phyloP scores from a whole-genome alignment of 169 alveolate genomes.

The Ichthyophthirius multifiliis region DNA sequence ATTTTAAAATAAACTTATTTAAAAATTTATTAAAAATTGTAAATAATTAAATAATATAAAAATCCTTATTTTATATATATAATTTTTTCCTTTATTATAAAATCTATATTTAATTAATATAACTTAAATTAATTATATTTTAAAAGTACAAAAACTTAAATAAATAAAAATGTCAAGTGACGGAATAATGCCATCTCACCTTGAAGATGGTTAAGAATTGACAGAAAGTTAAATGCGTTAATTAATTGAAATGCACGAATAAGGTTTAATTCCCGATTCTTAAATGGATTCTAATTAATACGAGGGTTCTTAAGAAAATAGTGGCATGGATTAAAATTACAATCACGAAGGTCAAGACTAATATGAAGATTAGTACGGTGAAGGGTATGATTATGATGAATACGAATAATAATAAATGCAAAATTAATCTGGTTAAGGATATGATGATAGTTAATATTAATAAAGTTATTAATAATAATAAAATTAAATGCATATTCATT shows the following conservation, averaged over 20 bases:
- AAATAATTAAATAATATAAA: no score
- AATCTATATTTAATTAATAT: no score
- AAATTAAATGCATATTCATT: background rate
- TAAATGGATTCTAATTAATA: background rate
- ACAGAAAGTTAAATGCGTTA: background rate
- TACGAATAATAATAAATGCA: no score
- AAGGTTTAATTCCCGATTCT: constrained; percentile 1
- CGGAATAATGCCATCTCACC: background rate
- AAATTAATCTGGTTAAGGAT: constrained; percentile 29
- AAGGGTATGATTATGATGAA: constrained; percentile 41
- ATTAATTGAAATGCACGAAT: background rate
- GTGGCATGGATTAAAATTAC: no score
- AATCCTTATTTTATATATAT: no score
- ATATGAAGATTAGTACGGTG: constrained; percentile 41
- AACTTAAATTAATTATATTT: no score
- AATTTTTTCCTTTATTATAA: no score
- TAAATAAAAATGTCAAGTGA: background rate
- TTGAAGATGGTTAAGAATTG: background rate
- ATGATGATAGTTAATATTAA: constrained; percentile 43
- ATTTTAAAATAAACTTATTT: no score
- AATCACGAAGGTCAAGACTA: constrained; percentile 32
- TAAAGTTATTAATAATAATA: background rate
- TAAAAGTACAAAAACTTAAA: no score
- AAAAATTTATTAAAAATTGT: no score
- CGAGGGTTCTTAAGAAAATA: no score